Evolutionary conservation across 805 yeast genomes (phyloP).

Genomic region (Sugiyamaella americana): DNA sequence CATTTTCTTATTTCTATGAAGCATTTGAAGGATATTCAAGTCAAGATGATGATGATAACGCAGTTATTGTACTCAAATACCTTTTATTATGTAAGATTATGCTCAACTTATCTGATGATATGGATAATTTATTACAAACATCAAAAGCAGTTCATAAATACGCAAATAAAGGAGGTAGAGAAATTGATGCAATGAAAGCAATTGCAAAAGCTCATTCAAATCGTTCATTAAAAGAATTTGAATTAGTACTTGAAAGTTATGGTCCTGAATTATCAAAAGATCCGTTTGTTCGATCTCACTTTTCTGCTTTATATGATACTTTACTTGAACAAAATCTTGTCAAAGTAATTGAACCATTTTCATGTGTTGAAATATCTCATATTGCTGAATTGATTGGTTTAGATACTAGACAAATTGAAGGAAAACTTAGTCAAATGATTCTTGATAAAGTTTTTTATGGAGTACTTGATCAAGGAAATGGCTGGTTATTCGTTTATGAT

Average conservation of each 20-base stretch:
- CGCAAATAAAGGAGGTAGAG: slow-evolving; percentile 50
- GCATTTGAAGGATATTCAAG: slow-evolving; percentile 86
- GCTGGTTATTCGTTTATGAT: slow-evolving; percentile 90
- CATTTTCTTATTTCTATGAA: slow-evolving; percentile 91
- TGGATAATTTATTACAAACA: slow-evolving; percentile 58
- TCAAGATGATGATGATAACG: slow-evolving; percentile 40
- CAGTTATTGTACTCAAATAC: slow-evolving; percentile 79
- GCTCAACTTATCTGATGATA: slow-evolving; percentile 82
- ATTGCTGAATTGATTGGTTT: slow-evolving; percentile 84
- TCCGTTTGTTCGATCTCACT: slow-evolving; percentile 82
- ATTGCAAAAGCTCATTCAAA: slow-evolving; percentile 85
- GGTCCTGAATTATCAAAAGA: slow-evolving; percentile 71
- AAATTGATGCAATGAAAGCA: slow-evolving; percentile 93
- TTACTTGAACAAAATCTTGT: slow-evolving; percentile 87
- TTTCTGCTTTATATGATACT: slow-evolving; percentile 87
- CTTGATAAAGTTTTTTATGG: slow-evolving; percentile 93
- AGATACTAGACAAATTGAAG: slow-evolving; percentile 83
- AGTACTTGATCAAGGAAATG: slow-evolving; percentile 96
- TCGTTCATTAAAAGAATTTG: slow-evolving; percentile 87
- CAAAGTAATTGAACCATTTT: slow-evolving; percentile 93
- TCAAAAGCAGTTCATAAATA: slow-evolving; percentile 70
- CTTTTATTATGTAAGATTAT: slow-evolving; percentile 90
- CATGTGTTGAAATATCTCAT: slow-evolving; percentile 89
- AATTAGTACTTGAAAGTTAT: slow-evolving; percentile 68
- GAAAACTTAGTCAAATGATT: slow-evolving; percentile 93